Evolutionary conservation across 257 asterid genomes (phyloP).

Genomic region (Jaltomata sinuosa): DNA sequence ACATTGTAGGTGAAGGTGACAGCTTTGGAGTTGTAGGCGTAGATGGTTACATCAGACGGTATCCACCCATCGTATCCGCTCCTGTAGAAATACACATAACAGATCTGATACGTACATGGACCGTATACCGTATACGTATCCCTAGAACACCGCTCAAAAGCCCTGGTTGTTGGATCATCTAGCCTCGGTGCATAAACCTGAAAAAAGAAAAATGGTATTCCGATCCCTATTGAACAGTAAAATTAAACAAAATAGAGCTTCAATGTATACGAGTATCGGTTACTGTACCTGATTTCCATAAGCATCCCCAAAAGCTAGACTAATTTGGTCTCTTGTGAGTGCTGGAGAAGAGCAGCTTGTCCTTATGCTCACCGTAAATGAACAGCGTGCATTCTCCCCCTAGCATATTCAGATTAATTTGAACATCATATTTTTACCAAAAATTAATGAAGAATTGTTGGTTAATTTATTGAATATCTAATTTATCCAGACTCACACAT

Average conservation of each 20-base stretch:
- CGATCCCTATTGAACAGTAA: neutral
- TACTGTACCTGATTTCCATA: conserved; percentile 74
- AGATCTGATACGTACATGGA: conserved; percentile 85
- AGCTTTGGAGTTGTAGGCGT: conserved; percentile 41
- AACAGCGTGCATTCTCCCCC: conserved; percentile 20
- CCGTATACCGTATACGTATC: conserved; percentile 65
- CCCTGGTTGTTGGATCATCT: conserved; percentile 55
- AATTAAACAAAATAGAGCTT: neutral
- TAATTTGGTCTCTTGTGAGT: conserved; percentile 66
- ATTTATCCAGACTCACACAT: no score
- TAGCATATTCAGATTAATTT: neutral
- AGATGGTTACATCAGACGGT: conserved; percentile 61
- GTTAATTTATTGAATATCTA: neutral
- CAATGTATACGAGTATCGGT: neutral
- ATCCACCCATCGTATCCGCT: conserved; percentile 93
- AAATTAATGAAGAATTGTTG: no score
- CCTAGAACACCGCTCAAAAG: conserved; percentile 75
- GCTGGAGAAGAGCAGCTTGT: conserved; percentile 80
- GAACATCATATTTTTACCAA: no score
- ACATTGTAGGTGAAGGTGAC: conserved; percentile 60
- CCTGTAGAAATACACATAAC: conserved; percentile 81
- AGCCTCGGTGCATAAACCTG: conserved; percentile 85
- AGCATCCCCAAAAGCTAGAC: conserved; percentile 93
- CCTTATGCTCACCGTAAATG: conserved; percentile 57
- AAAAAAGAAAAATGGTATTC: neutral